These are phyloP conservation scores for Berberis vulgaris DNA, from an alignment of 164 flowering plant species.

Conservation along the genomic window DNA sequence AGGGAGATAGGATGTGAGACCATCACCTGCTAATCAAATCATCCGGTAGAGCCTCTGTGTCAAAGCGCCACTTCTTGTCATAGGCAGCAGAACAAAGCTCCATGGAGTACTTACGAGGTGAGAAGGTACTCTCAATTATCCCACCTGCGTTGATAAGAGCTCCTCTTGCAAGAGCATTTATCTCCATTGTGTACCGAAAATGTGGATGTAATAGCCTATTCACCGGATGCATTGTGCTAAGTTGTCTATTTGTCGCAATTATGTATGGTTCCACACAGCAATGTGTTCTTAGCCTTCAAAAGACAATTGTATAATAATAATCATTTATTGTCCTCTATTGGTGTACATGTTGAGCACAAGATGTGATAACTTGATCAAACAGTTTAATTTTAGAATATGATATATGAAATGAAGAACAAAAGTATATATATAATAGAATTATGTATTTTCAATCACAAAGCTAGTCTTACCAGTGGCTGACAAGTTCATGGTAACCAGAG, in stretches of 20 bases:
- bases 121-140: constrained; percentile 47
- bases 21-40: constrained; percentile 56
- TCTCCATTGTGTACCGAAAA: constrained; percentile 75
- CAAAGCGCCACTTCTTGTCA: constrained; percentile 52
- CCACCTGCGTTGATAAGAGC: constrained; percentile 54
- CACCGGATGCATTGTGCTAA: constrained; percentile 77
- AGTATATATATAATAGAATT: too few species aligned
- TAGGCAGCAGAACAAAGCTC: constrained; percentile 58
- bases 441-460: too few species aligned
- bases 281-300: constrained; percentile 53
- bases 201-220: constrained; percentile 59
- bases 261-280: constrained; percentile 56
- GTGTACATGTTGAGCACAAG: too few species aligned
- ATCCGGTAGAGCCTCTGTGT: constrained; percentile 50
- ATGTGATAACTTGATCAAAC: too few species aligned
- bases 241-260: constrained; percentile 60
- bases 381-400: too few species aligned
- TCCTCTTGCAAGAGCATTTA: constrained; percentile 61
- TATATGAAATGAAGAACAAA: too few species aligned
- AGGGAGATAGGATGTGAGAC: too few species aligned
- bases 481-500: constrained; percentile 57
- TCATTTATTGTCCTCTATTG: too few species aligned
- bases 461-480: constrained; percentile 32
- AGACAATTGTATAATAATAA: too few species aligned
- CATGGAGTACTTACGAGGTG: constrained; percentile 41